Percentiles rank a stretch among this genome's conserved stretches.
Evolutionary conservation across 2,329 filamentous ascomycete genomes (phyloP).

Genomic region (Fusarium sacchari): DNA sequence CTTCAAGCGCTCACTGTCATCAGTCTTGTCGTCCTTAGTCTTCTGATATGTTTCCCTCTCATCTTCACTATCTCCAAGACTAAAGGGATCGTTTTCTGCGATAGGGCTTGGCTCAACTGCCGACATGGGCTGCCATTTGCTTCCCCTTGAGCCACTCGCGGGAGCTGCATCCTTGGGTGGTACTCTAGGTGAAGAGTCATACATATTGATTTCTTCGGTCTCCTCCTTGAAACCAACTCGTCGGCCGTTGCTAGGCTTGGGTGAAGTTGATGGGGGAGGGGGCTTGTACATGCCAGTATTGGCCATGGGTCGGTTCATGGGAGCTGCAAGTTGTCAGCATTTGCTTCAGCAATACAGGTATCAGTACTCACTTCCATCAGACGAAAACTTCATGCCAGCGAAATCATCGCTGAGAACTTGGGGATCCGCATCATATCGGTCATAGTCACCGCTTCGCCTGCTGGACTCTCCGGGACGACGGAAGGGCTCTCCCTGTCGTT

Average conservation of each 20-base stretch:
- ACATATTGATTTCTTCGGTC: slow-evolving; percentile 83
- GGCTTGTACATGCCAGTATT: slow-evolving; percentile 86
- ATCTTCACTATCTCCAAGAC: slow-evolving; percentile 93
- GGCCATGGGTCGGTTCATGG: slow-evolving; percentile 68
- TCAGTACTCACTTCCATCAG: slow-evolving; percentile 67
- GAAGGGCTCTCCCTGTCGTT: slow-evolving; percentile 45
- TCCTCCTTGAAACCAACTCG: slow-evolving; percentile 68
- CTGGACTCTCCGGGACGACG: slow-evolving; percentile 69
- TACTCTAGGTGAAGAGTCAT: slow-evolving; percentile 70
- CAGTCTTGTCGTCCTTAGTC: slow-evolving; percentile 64
- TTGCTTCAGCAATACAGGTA: background rate
- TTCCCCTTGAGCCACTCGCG: slow-evolving; percentile 70
- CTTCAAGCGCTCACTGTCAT: slow-evolving; percentile 71
- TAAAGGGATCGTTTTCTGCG: slow-evolving; percentile 93
- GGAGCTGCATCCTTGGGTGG: slow-evolving; percentile 61
- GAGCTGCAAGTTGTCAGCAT: slow-evolving; percentile 43
- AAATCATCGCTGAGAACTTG: slow-evolving; percentile 92
- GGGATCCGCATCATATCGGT: slow-evolving; percentile 94
- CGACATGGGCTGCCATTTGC: slow-evolving; percentile 97
- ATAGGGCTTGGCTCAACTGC: slow-evolving; percentile 84
- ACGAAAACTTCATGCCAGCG: slow-evolving; percentile 71
- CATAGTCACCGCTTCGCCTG: slow-evolving; percentile 84
- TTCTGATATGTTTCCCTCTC: slow-evolving; percentile 74
- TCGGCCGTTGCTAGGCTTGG: slow-evolving; percentile 59
- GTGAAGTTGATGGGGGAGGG: slow-evolving; percentile 62